Percentiles rank a stretch among this genome's conserved stretches.
These are phyloP conservation scores for Fraxinus platypoda DNA, from an alignment of 305 asterid species.

Conservation along the genomic window DNA sequence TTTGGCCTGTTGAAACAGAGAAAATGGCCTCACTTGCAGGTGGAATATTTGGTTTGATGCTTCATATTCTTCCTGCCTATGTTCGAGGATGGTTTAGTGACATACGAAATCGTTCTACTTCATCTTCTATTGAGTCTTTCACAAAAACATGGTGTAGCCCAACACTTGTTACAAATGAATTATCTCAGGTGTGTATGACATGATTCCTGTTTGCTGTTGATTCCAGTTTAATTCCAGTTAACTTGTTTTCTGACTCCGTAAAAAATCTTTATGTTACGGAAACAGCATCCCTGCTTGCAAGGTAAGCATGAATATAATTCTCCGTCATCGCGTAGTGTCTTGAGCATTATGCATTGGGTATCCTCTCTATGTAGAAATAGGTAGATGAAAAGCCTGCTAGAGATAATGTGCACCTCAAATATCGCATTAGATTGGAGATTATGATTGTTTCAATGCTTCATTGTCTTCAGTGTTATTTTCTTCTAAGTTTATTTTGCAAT, in stretches of 20 bases:
- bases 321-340: neutral
- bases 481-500: neutral
- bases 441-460: neutral
- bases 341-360: neutral
- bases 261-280: neutral
- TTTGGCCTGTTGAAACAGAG: slow-evolving; percentile 80
- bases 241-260: slow-evolving; percentile 2
- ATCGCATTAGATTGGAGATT: neutral
- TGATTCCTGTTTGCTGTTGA: slow-evolving; percentile 7
- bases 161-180: slow-evolving; percentile 71
- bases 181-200: slow-evolving; percentile 63
- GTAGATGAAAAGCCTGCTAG: neutral
- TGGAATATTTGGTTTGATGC: slow-evolving; percentile 86
- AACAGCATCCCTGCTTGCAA: neutral
- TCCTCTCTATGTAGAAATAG: neutral
- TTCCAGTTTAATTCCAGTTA: neutral
- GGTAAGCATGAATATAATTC: neutral
- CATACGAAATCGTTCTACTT: slow-evolving; percentile 82
- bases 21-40: slow-evolving; percentile 83
- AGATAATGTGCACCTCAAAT: neutral
- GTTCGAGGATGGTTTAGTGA: slow-evolving; percentile 92
- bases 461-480: neutral
- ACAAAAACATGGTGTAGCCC: slow-evolving; percentile 96
- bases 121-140: slow-evolving; percentile 82
- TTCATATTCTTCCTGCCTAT: slow-evolving; percentile 89